A percentile compares a stretch with the other conserved stretches of the same genome.
Evolutionary conservation across 2,329 filamentous ascomycete species (phyloP).

Genomic region (Stemphylium beticola): DNA sequence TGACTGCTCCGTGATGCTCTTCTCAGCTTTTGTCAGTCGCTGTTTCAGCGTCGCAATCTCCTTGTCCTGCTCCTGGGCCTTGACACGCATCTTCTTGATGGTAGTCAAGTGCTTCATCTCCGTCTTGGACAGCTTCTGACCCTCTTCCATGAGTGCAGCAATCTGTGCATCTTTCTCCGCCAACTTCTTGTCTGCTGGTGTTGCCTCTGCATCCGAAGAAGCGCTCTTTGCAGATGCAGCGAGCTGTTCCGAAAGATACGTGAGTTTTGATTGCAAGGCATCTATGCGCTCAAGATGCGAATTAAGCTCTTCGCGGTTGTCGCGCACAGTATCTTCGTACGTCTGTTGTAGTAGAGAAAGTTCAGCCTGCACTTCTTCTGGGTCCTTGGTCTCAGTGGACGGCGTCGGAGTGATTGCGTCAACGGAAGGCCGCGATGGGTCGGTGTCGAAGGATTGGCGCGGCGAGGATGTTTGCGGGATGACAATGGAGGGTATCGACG

Average conservation of each 20-base stretch:
- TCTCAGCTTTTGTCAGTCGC: constrained; percentile 70
- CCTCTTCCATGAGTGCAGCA: constrained; percentile 87
- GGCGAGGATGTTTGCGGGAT: constrained; percentile 37
- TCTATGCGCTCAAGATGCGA: constrained; percentile 88
- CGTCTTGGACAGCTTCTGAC: constrained; percentile 81
- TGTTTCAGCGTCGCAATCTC: constrained; percentile 59
- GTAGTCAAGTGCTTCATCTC: constrained; percentile 84
- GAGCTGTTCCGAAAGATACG: constrained; percentile 83
- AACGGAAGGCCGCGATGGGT: constrained; percentile 38
- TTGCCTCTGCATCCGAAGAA: constrained; percentile 51
- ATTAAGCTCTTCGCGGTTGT: constrained; percentile 82
- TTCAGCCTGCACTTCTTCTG: constrained; percentile 50
- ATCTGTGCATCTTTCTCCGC: constrained; percentile 92
- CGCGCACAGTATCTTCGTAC: constrained; percentile 59
- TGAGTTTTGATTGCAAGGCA: constrained; percentile 86
- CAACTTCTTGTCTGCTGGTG: constrained; percentile 71
- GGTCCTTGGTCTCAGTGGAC: constrained; percentile 38
- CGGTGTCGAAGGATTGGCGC: constrained; percentile 44
- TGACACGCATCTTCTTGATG: constrained; percentile 76
- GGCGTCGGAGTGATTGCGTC: constrained; percentile 40
- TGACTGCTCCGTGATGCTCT: constrained; percentile 65
- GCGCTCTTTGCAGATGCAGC: constrained; percentile 75
- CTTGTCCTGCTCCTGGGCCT: constrained; percentile 60
- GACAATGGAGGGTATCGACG: constrained; percentile 39
- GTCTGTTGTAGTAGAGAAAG: constrained; percentile 58